Evolutionary conservation across 225 moss, liverwort and hornwort genomes (phyloP), one percentile per base, ranked within the genome.

Genomic region (Marchantia paleacea): DNA sequence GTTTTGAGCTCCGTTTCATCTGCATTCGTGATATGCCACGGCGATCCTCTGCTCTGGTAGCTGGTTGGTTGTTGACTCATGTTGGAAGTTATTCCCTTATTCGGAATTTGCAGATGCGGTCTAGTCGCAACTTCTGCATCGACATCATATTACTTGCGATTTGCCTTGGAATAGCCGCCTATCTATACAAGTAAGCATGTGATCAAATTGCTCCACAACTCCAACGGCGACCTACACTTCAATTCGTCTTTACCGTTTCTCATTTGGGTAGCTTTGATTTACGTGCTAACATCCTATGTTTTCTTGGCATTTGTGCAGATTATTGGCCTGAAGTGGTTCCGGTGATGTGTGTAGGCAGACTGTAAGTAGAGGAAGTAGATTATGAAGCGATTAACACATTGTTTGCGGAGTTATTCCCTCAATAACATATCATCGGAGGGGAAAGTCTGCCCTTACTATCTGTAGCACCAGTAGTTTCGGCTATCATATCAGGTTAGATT

Each of bases 51-150:
- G 12, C 51, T 20, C 10, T 72, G 6, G 15, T 10, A 72, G 4
- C 7, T 50, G 39, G 39, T 39, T 39, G 39, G 39, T 48, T 28
- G 66, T 26, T 66, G 48, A 48, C 49, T 57, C 29, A 58, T 1
- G 22, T 20, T 58, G 58, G 39, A 58, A 20, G 58, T 20, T 58
- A 4, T 58, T 15, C 11, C 1, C 52, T 0, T 25, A 10, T 75
- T 57, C 16, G 10, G 16, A 6, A 28, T 58, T 57, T 83, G 80
- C 91, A 93, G 93, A 81, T 93, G 89, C 87, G 93, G 69, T 89
- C 93, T 8, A 93, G 85, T 84, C 87, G 93, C 72, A 93, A 93
- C 84, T 93, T 93, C 67, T 93, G 91, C 77, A 66, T 91, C 52
- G 93, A 91, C 81, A 78, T 93, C 50, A 85, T 84, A 52, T 81